A percentile compares a stretch with the other conserved stretches of the same genome.
Conservation (phyloP, 139 green algal genomes). For the Picochlorum sp. region DNA sequence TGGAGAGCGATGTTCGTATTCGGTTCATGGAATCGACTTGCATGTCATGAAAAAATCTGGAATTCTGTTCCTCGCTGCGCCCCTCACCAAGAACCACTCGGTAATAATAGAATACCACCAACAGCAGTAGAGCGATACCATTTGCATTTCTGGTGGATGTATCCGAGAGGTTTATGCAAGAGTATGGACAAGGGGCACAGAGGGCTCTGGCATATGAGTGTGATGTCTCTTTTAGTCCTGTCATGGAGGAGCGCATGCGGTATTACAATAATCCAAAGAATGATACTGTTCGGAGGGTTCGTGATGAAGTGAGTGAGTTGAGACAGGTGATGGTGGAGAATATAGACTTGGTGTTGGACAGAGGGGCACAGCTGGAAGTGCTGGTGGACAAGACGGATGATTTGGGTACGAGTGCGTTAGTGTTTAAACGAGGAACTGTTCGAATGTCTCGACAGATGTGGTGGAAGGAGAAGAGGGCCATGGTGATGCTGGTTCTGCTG, state of each 20-base stretch:
- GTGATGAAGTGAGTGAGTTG: conserved; percentile 65
- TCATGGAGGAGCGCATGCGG: conserved; percentile 36
- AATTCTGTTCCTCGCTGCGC: conserved; percentile 50
- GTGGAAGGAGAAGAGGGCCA: conserved; percentile 4
- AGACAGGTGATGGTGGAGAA: conserved; percentile 87
- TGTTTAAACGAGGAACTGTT: conserved; percentile 53
- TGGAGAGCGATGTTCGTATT: conserved; percentile 28
- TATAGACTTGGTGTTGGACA: conserved; percentile 81
- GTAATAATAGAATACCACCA: neutral
- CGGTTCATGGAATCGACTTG: conserved; percentile 71
- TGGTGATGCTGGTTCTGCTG: neutral
- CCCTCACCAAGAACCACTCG: neutral
- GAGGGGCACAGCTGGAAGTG: conserved; percentile 88
- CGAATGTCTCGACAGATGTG: conserved; percentile 4
- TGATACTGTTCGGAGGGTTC: conserved; percentile 73
- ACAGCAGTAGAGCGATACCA: conserved; percentile 9
- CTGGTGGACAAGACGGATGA: conserved; percentile 89
- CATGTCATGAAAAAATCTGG: conserved; percentile 67
- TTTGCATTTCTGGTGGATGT: conserved; percentile 89
- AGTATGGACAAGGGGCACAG: conserved; percentile 40
- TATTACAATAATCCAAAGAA: conserved; percentile 22
- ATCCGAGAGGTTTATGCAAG: conserved; percentile 47
- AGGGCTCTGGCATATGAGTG: conserved; percentile 78
- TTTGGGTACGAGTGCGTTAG: conserved; percentile 56
- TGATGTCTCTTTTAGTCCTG: conserved; percentile 68